A percentile compares a stretch with the other conserved stretches of the same genome.
Evolutionary conservation across 306 rosid species (phyloP).

Genomic region (Vigna angularis): DNA sequence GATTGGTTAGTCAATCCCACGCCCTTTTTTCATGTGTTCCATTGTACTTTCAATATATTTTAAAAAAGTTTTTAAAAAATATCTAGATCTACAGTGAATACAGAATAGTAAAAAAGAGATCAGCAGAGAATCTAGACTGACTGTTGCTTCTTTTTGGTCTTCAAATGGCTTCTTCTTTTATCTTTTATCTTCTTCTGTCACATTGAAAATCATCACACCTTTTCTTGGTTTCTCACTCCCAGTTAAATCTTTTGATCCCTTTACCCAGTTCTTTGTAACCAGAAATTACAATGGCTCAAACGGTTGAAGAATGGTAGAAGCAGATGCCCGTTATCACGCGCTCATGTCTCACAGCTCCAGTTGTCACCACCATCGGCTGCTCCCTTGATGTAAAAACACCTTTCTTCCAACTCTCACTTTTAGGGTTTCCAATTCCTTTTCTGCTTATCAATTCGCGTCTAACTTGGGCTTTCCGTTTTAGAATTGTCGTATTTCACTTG

Average conservation of each 20-base stretch:
- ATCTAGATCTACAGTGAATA: neutral
- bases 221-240: neutral
- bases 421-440: slow-evolving; percentile 16
- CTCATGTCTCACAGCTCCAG: slow-evolving; percentile 89
- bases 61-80: too few relatives aligned
- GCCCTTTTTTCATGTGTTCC: slow-evolving; percentile 20
- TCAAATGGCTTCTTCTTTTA: neutral
- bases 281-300: slow-evolving; percentile 79
- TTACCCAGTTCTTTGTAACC: neutral
- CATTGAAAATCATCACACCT: slow-evolving; percentile 13
- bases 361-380: slow-evolving; percentile 90
- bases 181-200: neutral
- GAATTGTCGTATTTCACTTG: neutral
- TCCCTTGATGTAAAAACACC: slow-evolving; percentile 74
- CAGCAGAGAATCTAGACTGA: too few relatives aligned
- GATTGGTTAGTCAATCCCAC: slow-evolving; percentile 54
- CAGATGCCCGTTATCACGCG: slow-evolving; percentile 97
- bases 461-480: neutral
- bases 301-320: slow-evolving; percentile 98
- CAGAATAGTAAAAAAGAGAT: too few relatives aligned
- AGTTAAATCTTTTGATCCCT: neutral
- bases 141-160: neutral
- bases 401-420: neutral
- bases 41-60: too few relatives aligned
- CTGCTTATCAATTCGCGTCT: neutral